Conservation (phyloP, 257 asterid genomes). For the Nicotiana otophora region DNA sequence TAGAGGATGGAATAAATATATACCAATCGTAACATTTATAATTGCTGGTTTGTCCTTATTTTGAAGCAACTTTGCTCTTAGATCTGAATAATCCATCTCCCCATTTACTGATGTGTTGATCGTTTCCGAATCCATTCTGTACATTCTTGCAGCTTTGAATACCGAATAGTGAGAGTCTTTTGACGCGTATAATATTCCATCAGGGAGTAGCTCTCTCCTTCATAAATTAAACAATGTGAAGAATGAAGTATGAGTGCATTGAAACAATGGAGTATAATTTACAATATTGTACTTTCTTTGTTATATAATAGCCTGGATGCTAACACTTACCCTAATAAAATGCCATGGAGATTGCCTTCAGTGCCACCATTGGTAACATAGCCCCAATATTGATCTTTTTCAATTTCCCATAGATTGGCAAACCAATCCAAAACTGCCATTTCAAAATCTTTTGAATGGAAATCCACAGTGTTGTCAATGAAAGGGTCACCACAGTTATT, state of each 20-base stretch:
- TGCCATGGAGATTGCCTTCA: slow-evolving; percentile 23
- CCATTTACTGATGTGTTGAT: slow-evolving; percentile 10
- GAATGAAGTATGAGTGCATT: too few species aligned
- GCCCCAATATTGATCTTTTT: slow-evolving; percentile 15
- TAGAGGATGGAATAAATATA: neutral
- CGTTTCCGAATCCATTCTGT: slow-evolving; percentile 11
- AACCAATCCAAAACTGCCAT: slow-evolving; percentile 17
- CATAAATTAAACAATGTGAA: neutral
- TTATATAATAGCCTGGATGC: neutral
- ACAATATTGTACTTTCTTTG: neutral
- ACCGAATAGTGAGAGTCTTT: slow-evolving; percentile 14
- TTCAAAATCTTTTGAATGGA: slow-evolving; percentile 18
- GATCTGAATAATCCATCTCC: slow-evolving; percentile 10
- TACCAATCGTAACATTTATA: slow-evolving; percentile 16
- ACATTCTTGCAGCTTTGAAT: slow-evolving; percentile 18
- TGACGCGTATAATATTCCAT: slow-evolving; percentile 16
- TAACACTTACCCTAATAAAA: slow-evolving; percentile 18
- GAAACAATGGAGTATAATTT: neutral
- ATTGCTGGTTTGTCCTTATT: slow-evolving; percentile 18
- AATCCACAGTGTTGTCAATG: neutral
- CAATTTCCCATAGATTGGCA: slow-evolving; percentile 15
- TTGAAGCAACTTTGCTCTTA: slow-evolving; percentile 5
- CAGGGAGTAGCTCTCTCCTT: slow-evolving; percentile 19
- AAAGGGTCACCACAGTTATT: slow-evolving; percentile 13
- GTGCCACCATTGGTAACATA: slow-evolving; percentile 27